These are phyloP conservation scores for Lipomyces kockii DNA, from an alignment of 805 yeast genomes.

Conservation along the genomic window DNA sequence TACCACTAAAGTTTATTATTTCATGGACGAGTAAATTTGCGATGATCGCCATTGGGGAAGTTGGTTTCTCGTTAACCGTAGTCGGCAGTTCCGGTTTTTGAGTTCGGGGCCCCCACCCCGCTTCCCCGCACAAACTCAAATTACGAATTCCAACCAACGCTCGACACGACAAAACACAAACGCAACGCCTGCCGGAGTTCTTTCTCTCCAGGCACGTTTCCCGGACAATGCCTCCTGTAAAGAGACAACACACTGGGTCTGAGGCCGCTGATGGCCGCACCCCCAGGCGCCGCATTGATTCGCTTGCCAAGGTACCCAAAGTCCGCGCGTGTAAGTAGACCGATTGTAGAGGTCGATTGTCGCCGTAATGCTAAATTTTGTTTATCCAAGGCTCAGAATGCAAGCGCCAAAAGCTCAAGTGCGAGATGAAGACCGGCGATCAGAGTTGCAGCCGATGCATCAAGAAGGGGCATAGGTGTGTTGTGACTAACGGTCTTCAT, in stretches of 20 bases:
- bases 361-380: neutral
- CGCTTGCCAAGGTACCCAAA: neutral
- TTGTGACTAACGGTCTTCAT: neutral
- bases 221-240: neutral
- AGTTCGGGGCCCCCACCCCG: no score
- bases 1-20: neutral
- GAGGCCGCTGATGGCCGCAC: neutral
- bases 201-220: neutral
- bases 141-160: no score
- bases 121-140: no score
- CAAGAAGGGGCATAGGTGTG: slow-evolving; percentile 3
- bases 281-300: neutral
- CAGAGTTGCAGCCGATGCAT: neutral
- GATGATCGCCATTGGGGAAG: no score
- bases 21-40: no score
- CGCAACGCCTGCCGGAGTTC: neutral
- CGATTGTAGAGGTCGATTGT: neutral
- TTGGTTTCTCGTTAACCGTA: no score
- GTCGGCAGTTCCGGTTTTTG: no score
- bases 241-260: neutral
- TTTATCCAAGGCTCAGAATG: slow-evolving; percentile 1
- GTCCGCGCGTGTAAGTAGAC: neutral
- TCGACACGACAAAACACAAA: no score
- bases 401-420: slow-evolving; percentile 8
- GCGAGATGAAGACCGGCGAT: neutral